A percentile compares a stretch with the other conserved stretches of the same genome.
Conservation (phyloP, 2,329 filamentous ascomycete genomes). For the Teratosphaeriaceae sp. region DNA sequence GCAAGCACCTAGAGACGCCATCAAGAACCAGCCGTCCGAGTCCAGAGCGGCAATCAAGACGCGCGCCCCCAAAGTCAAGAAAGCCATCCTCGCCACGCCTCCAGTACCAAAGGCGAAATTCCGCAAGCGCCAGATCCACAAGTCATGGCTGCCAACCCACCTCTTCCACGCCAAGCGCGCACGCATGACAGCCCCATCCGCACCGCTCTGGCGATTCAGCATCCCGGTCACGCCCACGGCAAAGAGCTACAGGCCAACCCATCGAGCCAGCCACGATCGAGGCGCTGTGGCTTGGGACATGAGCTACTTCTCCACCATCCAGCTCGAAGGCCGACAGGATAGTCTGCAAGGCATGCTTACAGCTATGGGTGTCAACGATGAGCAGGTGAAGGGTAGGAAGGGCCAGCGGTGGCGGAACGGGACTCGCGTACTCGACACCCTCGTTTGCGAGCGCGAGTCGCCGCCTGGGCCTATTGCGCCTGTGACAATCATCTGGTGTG, state of each 20-base stretch:
- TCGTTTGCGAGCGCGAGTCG: conserved; percentile 51
- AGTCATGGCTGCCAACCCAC: conserved; percentile 93
- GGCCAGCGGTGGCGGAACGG: conserved; percentile 66
- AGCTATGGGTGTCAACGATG: conserved; percentile 52
- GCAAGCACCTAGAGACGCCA: background rate
- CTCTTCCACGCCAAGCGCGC: conserved; percentile 90
- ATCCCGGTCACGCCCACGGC: conserved; percentile 78
- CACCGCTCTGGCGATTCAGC: conserved; percentile 84
- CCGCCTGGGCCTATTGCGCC: conserved; percentile 58
- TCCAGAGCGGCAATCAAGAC: conserved; percentile 26
- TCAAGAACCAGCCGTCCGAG: background rate
- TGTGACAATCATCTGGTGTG: conserved; percentile 70
- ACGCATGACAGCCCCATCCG: conserved; percentile 71
- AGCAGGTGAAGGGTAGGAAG: conserved; percentile 52
- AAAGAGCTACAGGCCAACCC: conserved; percentile 83
- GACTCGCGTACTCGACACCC: conserved; percentile 51
- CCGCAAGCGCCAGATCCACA: conserved; percentile 75
- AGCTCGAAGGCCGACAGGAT: conserved; percentile 59
- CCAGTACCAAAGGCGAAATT: conserved; percentile 61
- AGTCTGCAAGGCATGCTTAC: conserved; percentile 62
- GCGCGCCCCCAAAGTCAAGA: conserved; percentile 59
- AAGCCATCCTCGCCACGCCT: conserved; percentile 61
- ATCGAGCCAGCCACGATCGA: conserved; percentile 67
- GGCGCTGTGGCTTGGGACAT: conserved; percentile 86
- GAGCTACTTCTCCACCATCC: conserved; percentile 87